Evolutionary conservation across 495 filamentous ascomycete species (phyloP).

Genomic region (Aspergillus asperescens): DNA sequence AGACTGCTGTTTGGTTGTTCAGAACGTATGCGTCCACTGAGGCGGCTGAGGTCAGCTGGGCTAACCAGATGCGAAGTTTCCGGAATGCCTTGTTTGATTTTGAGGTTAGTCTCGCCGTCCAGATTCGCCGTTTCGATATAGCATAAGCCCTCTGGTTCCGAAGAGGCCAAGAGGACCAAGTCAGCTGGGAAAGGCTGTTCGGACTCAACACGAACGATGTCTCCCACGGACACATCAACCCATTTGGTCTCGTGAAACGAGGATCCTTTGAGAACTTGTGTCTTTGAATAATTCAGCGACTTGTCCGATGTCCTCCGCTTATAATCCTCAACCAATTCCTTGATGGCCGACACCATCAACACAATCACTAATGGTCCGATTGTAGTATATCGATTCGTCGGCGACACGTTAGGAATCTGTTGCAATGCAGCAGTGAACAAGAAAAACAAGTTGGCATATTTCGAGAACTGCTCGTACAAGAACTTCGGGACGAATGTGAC

Average conservation of each 20-base stretch:
- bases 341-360: constrained; percentile 85
- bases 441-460: constrained; percentile 99
- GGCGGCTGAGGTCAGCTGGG: constrained; percentile 75
- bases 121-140: constrained; percentile 99
- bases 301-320: constrained; percentile 84
- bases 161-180: constrained; percentile 84
- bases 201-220: constrained; percentile 90
- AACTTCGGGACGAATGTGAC: constrained; percentile 97
- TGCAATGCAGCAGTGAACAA: constrained; percentile 93
- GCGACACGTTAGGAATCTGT: constrained; percentile 92
- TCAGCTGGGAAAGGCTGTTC: constrained; percentile 97
- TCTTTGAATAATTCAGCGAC: constrained; percentile 81
- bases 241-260: constrained; percentile 82
- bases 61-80: constrained; percentile 88
- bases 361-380: constrained; percentile 90
- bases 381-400: constrained; percentile 92
- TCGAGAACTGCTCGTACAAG: constrained; percentile 97
- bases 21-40: constrained; percentile 82
- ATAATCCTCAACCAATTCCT: constrained; percentile 92
- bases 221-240: constrained; percentile 90
- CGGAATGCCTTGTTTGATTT: constrained; percentile 97
- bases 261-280: constrained; percentile 77
- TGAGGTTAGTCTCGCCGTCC: constrained; percentile 97
- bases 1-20: constrained; percentile 98
- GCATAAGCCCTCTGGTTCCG: constrained; percentile 95